Percentiles rank a stretch among this genome's conserved stretches.
phyloP scores from a whole-genome alignment of 2,329 filamentous ascomycete genomes.

The Volutella citrinella region DNA sequence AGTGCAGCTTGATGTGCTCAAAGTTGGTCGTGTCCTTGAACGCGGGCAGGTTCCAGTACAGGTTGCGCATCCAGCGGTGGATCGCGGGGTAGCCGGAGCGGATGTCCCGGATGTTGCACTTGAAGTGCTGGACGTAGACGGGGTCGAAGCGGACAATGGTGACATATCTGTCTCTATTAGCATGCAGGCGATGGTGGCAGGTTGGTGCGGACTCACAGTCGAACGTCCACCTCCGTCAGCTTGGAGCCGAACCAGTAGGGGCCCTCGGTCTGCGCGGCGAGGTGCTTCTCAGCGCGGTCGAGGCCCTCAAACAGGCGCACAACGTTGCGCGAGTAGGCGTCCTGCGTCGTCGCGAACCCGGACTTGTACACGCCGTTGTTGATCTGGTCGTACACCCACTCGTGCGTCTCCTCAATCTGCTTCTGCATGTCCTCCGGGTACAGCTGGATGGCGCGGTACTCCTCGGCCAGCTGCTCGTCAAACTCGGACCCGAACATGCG shows the following conservation, averaged over 20 bases:
- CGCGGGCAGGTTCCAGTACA: slow-evolving; percentile 81
- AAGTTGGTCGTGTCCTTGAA: slow-evolving; percentile 86
- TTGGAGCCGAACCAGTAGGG: slow-evolving; percentile 73
- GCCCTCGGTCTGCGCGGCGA: slow-evolving; percentile 45
- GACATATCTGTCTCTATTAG: slow-evolving; percentile 47
- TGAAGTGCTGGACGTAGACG: slow-evolving; percentile 86
- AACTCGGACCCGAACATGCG: slow-evolving; percentile 85
- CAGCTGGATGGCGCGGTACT: slow-evolving; percentile 60
- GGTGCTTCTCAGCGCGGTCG: slow-evolving; percentile 71
- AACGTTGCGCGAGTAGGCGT: slow-evolving; percentile 77
- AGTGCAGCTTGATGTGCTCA: slow-evolving; percentile 87
- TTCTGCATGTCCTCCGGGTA: slow-evolving; percentile 62
- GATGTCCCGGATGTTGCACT: slow-evolving; percentile 83
- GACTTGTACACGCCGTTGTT: slow-evolving; percentile 73
- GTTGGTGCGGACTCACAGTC: slow-evolving; percentile 49
- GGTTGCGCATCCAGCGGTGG: slow-evolving; percentile 75
- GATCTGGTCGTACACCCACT: slow-evolving; percentile 75
- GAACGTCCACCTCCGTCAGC: slow-evolving; percentile 79
- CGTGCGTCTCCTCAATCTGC: slow-evolving; percentile 73
- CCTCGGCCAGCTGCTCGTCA: slow-evolving; percentile 62
- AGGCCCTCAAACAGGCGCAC: slow-evolving; percentile 69
- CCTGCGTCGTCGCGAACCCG: slow-evolving; percentile 81
- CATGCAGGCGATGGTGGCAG: too few species aligned
- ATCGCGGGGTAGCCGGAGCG: slow-evolving; percentile 77
- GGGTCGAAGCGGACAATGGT: slow-evolving; percentile 73